Base-by-base conservation (phyloP, 345 rosid genomes). In the Rubroshorea leprosula region DNA sequence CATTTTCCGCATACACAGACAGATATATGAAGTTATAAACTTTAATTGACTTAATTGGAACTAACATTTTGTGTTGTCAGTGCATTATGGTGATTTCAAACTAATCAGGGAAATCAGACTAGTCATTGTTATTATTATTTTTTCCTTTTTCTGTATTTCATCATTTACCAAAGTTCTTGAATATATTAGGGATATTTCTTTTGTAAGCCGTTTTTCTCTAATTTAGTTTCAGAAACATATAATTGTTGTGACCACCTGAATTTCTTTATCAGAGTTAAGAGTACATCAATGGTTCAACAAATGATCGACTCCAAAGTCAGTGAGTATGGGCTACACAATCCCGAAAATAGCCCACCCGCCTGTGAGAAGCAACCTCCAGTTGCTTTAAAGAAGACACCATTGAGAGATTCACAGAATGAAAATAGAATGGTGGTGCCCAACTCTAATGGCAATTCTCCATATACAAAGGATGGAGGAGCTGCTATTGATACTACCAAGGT, bases 321-420 rank as follows among this genome's bases (percentile, higher is more conserved):
- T 21, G 78, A 74, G 58, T 73, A 66, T 60, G 77, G 76, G 68
- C 69, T 64, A 23, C 60, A 58, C 57, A 79, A 52, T 59, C 41
- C 74, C 5, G 87, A 77, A 62, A 38, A 62, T 49, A 74, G 68
- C 70, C 61, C 68, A 58, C 61, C 78, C 24, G 20, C 44, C 62
- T 22, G 62, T 53, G 85, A 79, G 51, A 74, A 73, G 62, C 78
- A 76, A 49, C 65, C 60, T 45, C 63, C 71, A 23, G 64, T 71
- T 25, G 54, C 65, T 63, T 60, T 70, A 10, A 81, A 81, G 82
- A 81, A 81, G 80, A 79, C 68, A 16, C 82, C 81, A 16, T 49
- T 83, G 64, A 72, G 81, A 68, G 84, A 78, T 55, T 68, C 79
- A 63, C 94, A 78, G 72, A 83, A 79, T 61, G 83, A 76, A 51